Percentiles rank a stretch among this genome's conserved stretches.
Conservation (phyloP, 108 stramenopile species). For the Cyclotella cryptica region DNA sequence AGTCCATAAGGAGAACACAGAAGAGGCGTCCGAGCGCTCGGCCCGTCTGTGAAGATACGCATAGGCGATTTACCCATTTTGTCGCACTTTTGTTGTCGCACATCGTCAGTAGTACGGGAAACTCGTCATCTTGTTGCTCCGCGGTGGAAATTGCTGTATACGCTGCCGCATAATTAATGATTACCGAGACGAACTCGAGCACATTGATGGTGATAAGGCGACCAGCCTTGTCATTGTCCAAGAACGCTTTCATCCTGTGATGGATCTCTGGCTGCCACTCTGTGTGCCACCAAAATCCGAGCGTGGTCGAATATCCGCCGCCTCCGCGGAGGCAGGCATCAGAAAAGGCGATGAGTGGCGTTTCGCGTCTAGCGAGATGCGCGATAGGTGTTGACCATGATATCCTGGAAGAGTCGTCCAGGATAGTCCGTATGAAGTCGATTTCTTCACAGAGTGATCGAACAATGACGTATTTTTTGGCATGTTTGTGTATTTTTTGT, state of each 20-base stretch:
- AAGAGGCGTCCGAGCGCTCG: slow-evolving; percentile 19
- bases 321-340: background rate
- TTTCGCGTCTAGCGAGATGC: background rate
- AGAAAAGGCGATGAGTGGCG: background rate
- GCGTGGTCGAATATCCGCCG: background rate
- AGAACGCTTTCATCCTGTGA: background rate
- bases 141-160: no score
- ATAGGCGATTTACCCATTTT: slow-evolving; percentile 5
- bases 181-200: slow-evolving; percentile 12
- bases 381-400: background rate
- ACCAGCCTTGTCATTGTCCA: background rate
- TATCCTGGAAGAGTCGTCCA: background rate
- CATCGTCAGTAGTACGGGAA: background rate
- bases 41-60: background rate
- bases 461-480: background rate
- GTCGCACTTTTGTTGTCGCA: slow-evolving; percentile 16
- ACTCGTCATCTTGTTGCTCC: background rate
- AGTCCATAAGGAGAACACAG: slow-evolving; percentile 1
- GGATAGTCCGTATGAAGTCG: background rate
- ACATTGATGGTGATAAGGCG: slow-evolving; percentile 11
- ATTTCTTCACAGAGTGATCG: background rate
- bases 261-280: background rate
- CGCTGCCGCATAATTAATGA: slow-evolving; percentile 13
- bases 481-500: no score
- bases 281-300: background rate